Percentiles rank a stretch among this genome's conserved stretches.
phyloP scores from a whole-genome alignment of 129 eudicot species.

The Mikania micrantha region DNA sequence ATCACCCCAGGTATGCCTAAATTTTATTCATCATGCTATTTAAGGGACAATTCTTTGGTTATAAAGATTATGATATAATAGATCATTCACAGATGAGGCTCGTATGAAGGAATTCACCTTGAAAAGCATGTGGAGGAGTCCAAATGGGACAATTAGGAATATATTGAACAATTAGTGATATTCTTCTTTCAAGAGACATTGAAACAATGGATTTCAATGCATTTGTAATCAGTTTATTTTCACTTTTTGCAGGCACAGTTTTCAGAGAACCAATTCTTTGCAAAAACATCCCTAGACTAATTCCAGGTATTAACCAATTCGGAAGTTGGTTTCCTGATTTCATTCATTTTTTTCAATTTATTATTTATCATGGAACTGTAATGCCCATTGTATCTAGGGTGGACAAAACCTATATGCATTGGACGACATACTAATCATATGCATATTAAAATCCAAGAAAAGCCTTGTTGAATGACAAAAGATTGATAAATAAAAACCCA shows the following conservation, averaged over 20 bases:
- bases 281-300: conserved; percentile 5
- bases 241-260: background rate
- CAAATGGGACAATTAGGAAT: too few relatives aligned
- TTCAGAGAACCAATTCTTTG: too few relatives aligned
- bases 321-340: background rate
- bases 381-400: conserved; percentile 38
- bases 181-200: background rate
- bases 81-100: background rate
- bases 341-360: background rate
- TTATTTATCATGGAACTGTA: conserved; percentile 29
- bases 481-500: too few relatives aligned
- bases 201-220: background rate
- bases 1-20: too few relatives aligned
- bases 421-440: conserved; percentile 99
- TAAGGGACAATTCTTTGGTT: background rate
- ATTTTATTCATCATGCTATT: background rate
- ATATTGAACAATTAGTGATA: conserved; percentile 5
- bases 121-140: conserved; percentile 17
- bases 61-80: background rate
- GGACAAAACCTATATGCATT: conserved; percentile 97
- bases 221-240: background rate
- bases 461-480: too few relatives aligned
- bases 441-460: too few relatives aligned
- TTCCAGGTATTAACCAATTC: conserved; percentile 2
- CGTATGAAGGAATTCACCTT: conserved; percentile 16